Evolutionary conservation across 129 eudicot genomes (phyloP), one percentile per base, ranked within the genome.

Genomic region (Flaveria ramosissima): DNA sequence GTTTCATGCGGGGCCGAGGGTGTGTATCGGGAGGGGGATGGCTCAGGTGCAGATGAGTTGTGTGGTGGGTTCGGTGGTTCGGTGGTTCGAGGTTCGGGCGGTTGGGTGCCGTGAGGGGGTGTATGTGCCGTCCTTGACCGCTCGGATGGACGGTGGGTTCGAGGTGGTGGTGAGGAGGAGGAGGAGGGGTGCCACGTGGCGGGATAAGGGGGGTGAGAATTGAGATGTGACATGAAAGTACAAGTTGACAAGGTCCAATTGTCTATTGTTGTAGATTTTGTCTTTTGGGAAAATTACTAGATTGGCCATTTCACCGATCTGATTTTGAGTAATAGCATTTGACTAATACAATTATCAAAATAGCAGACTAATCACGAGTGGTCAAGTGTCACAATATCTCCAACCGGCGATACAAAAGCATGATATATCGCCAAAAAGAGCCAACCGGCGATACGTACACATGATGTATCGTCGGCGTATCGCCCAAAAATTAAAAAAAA

Each of bases 1-100:
- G 16, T 93, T 90, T 70, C 98, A 93, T 2, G 96, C 89, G 52
- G 98, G 98, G 42, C 98, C 98, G 27, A 85, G 98, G 78, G 87
- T 85, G 3, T 93, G 98, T 60, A 70, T 90, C 1, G 97, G 97
- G 21, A 88, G 90, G 80, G 96, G 91, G 46, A 86, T 93, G 96
- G 97, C 98, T 0, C 88, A 88, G 55, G 57, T 84, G 11, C 96
- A 93, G 61, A 93, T 93, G 98, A 88, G 91, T 81, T 86, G 81
- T 55, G 92, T 90, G 14, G 86, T 89, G 81, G 86, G 83, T 70
- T 77, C 91, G 15, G 51, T 93, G 1, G 2, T 93, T 63, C 79
- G 71, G 41, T 83, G 87, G 79, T 93, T 86, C 23, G 86, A 82
- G 68, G 19, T 93, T 8, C 32, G 66, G 19, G 90, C 92, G 45